Conservation (phyloP, 805 yeast species). For the Candida pini region DNA sequence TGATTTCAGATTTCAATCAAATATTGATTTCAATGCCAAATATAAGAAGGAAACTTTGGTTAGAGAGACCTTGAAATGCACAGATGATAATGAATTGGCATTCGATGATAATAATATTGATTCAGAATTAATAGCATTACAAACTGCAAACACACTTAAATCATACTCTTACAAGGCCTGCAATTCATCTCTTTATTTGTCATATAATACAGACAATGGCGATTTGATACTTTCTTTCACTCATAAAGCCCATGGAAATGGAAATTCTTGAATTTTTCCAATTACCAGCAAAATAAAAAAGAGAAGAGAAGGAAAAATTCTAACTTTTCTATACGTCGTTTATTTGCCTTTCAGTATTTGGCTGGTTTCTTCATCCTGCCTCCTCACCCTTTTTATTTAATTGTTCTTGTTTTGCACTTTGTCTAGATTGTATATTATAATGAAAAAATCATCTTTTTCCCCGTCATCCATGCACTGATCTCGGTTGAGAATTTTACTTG, state of each 20-base stretch:
- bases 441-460: no score
- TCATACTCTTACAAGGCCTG: conserved; percentile 11
- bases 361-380: no score
- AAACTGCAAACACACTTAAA: conserved; percentile 13
- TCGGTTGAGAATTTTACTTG: no score
- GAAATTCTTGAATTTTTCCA: no score
- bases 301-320: no score
- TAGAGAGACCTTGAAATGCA: conserved; percentile 15
- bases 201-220: conserved; percentile 23
- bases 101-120: conserved; percentile 19
- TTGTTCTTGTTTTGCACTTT: no score
- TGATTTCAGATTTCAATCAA: conserved; percentile 21
- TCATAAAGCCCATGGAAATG: conserved; percentile 26
- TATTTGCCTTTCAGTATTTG: no score
- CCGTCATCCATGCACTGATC: no score
- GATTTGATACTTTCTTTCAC: conserved; percentile 25
- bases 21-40: conserved; percentile 11
- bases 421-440: no score
- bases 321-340: no score
- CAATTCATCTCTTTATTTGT: conserved; percentile 22
- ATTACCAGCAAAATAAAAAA: no score
- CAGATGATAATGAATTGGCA: conserved; percentile 14
- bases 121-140: conserved; percentile 19
- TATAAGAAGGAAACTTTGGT: conserved; percentile 10
- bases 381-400: no score